phyloP scores from a whole-genome alignment of 805 yeast species.

The Candida awuae region DNA sequence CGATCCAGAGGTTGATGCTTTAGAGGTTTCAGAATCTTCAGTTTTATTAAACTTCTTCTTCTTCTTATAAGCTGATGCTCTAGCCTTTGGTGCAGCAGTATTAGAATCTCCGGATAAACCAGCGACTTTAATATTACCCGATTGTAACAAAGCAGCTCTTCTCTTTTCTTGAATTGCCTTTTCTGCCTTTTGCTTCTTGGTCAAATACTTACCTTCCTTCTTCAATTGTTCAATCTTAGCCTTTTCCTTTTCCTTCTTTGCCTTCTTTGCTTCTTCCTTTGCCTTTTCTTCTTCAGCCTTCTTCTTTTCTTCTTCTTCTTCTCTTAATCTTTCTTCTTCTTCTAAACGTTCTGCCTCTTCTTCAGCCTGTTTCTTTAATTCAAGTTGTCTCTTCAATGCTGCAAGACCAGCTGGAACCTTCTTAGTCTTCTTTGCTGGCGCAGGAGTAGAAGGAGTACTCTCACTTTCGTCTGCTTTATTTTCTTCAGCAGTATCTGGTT shows the following conservation, averaged over 20 bases:
- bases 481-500: constrained; percentile 36
- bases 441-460: constrained; percentile 13
- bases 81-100: constrained; percentile 2
- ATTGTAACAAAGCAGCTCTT: constrained; percentile 71
- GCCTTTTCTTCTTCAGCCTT: constrained; percentile 57
- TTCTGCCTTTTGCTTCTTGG: constrained; percentile 94
- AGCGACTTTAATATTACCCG: constrained; percentile 66
- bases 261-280: constrained; percentile 49
- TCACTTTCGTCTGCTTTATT: constrained; percentile 33
- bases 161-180: constrained; percentile 80
- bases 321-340: constrained; percentile 53
- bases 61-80: constrained; percentile 52
- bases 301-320: constrained; percentile 42
- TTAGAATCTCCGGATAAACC: constrained; percentile 42
- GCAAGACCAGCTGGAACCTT: constrained; percentile 89
- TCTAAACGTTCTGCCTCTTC: constrained; percentile 68
- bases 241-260: constrained; percentile 82
- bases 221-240: constrained; percentile 83
- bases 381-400: constrained; percentile 83
- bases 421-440: constrained; percentile 45
- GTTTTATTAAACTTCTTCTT: constrained; percentile 33
- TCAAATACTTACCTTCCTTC: constrained; percentile 90
- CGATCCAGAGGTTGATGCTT: neutral
- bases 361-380: constrained; percentile 78
- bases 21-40: constrained; percentile 14